These are phyloP conservation scores for Cyclocybe cylindracea DNA, from an alignment of 768 basidiomycete species.

Conservation along the genomic window DNA sequence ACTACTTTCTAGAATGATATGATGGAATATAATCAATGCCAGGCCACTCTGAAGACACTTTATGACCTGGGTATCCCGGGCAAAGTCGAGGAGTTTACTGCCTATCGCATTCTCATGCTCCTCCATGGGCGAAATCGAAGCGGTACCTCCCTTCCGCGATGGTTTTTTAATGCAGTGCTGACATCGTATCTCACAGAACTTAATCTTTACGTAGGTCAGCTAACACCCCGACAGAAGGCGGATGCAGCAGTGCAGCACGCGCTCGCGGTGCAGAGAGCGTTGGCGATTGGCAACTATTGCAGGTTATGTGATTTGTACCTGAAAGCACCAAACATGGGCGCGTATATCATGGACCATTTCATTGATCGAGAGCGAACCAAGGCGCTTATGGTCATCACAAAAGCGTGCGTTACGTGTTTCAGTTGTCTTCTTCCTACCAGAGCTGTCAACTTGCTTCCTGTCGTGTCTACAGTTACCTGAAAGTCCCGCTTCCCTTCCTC, in stretches of 20 bases:
- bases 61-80: slow-evolving; percentile 95
- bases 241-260: slow-evolving; percentile 85
- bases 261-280: slow-evolving; percentile 82
- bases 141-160: slow-evolving; percentile 53
- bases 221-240: slow-evolving; percentile 89
- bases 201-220: slow-evolving; percentile 96
- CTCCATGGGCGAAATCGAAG: slow-evolving; percentile 92
- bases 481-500: slow-evolving; percentile 76
- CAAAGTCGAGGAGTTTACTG: slow-evolving; percentile 93
- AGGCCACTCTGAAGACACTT: slow-evolving; percentile 83
- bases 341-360: slow-evolving; percentile 99
- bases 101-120: slow-evolving; percentile 96
- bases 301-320: slow-evolving; percentile 84
- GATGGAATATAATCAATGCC: slow-evolving; percentile 99
- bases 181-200: slow-evolving; percentile 59
- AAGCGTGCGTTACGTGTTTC: slow-evolving; percentile 66
- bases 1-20: slow-evolving; percentile 73
- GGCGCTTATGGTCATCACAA: slow-evolving; percentile 87
- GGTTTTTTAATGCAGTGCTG: background rate
- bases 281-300: slow-evolving; percentile 94
- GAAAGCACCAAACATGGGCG: slow-evolving; percentile 93
- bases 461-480: slow-evolving; percentile 64
- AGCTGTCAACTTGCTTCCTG: slow-evolving; percentile 1
- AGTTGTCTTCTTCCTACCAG: background rate
- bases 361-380: slow-evolving; percentile 87